Evolutionary conservation across 2,329 filamentous ascomycete species (phyloP).

Genomic region (Dryadomyces sulphureus): DNA sequence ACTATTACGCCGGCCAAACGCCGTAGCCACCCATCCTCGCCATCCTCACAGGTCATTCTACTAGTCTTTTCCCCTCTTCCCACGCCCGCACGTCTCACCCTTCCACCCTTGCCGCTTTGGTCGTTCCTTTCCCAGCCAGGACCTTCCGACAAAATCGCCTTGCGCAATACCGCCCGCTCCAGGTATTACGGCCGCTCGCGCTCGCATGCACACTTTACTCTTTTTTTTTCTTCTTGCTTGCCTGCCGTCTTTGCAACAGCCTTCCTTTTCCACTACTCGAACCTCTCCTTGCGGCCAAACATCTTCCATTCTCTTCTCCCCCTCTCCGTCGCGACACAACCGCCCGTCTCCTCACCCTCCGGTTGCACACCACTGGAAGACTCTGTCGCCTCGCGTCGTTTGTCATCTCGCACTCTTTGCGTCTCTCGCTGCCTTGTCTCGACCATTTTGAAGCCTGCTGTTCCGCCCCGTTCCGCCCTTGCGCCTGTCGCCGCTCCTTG

Average conservation of each 20-base stretch:
- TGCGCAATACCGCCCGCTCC: background rate
- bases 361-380: background rate
- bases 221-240: background rate
- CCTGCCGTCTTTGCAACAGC: background rate
- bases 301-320: background rate
- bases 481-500: background rate
- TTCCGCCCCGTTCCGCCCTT: too few relatives aligned
- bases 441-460: too few relatives aligned
- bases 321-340: background rate
- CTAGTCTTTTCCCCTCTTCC: background rate
- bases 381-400: too few relatives aligned
- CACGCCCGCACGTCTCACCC: background rate
- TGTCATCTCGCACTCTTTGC: background rate
- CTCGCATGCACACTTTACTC: conserved; percentile 1
- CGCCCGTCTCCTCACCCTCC: background rate
- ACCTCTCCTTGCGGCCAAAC: background rate
- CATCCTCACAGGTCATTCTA: background rate
- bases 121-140: background rate
- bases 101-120: background rate
- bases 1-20: conserved; percentile 45
- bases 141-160: background rate
- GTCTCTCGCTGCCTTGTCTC: background rate
- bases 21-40: conserved; percentile 24
- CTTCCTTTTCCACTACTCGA: background rate
- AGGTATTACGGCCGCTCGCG: background rate